These are phyloP conservation scores for Solanum lycopersicoides DNA, from an alignment of 257 asterid genomes.

Conservation along the genomic window DNA sequence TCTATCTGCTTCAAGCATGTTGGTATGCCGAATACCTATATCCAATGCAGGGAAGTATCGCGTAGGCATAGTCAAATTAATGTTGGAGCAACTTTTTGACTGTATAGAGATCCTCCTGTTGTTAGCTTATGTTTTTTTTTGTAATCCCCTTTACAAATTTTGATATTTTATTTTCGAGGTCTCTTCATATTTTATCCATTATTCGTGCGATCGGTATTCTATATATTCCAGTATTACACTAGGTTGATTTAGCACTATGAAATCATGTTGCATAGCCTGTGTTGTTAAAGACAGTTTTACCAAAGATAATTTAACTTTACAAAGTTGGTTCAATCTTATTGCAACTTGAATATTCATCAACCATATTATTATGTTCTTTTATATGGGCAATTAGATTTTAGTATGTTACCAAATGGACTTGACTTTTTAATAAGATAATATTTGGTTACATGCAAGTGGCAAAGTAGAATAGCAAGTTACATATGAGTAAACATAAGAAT, in stretches of 20 bases:
- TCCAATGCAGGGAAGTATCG: not conserved
- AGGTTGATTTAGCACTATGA: not conserved
- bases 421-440: no score
- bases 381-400: not conserved
- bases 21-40: not conserved
- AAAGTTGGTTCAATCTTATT: not conserved
- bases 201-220: not conserved
- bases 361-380: not conserved
- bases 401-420: not conserved
- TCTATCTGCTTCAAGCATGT: not conserved
- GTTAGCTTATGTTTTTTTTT: not conserved
- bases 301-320: not conserved
- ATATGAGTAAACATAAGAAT: not conserved
- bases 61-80: not conserved
- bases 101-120: not conserved
- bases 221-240: not conserved
- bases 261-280: not conserved
- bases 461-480: not conserved
- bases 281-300: not conserved
- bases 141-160: not conserved
- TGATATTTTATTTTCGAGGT: not conserved
- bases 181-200: not conserved
- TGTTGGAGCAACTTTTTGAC: not conserved
- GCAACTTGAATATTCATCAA: not conserved
- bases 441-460: no score